A percentile compares a stretch with the other conserved stretches of the same genome.
These are phyloP conservation scores for Colletotrichum tamarilloi DNA, from an alignment of 2,329 filamentous ascomycete genomes.

Conservation along the genomic window DNA sequence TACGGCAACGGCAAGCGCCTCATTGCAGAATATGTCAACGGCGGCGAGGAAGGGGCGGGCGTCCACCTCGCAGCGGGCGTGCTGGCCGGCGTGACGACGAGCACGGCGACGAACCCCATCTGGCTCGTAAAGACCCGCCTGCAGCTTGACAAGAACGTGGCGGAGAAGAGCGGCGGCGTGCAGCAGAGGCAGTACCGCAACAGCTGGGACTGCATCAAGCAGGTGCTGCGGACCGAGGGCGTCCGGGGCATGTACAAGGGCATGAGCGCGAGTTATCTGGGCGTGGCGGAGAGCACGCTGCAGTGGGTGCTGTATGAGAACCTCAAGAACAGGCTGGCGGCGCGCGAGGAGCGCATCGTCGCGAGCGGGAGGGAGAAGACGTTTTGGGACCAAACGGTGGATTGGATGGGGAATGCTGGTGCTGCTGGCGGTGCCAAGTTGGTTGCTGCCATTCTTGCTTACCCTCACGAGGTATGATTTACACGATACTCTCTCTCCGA, in stretches of 20 bases:
- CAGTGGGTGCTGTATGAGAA: conserved; percentile 97
- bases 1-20: conserved; percentile 93
- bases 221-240: conserved; percentile 85
- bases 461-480: conserved; percentile 83
- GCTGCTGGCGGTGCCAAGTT: conserved; percentile 89
- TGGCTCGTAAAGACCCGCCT: conserved; percentile 96
- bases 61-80: conserved; percentile 84
- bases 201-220: conserved; percentile 85
- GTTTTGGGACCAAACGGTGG: conserved; percentile 78
- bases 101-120: conserved; percentile 93
- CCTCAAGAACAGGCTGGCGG: conserved; percentile 80
- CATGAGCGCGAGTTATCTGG: conserved; percentile 90
- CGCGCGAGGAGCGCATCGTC: conserved; percentile 68
- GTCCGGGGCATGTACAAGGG: conserved; percentile 87
- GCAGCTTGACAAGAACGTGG: conserved; percentile 89
- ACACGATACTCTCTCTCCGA: conserved; percentile 5
- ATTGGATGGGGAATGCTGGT: conserved; percentile 82
- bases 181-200: conserved; percentile 81
- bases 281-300: conserved; percentile 88
- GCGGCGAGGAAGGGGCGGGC: conserved; percentile 75
- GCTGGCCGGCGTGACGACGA: conserved; percentile 83
- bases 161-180: conserved; percentile 65
- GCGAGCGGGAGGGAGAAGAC: conserved; percentile 71
- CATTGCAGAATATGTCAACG: conserved; percentile 79
- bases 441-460: conserved; percentile 84